Evolutionary conservation across 2,329 filamentous ascomycete species (phyloP), one percentile per base, ranked within the genome.

Genomic region (Pyricularia grisea): DNA sequence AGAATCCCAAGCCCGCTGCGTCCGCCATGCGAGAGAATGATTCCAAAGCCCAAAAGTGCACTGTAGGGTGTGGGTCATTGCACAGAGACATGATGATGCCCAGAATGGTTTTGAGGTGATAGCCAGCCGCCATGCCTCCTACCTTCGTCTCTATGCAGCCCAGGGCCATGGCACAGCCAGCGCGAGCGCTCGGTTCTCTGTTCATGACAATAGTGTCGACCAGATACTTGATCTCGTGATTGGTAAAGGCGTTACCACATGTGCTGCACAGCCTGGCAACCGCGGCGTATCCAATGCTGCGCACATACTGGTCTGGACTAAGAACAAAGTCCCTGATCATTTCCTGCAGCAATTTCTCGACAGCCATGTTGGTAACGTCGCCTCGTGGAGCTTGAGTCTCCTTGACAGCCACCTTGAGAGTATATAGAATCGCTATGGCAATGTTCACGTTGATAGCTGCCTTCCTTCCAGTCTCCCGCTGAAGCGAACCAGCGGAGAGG

Each of bases 51-150:
- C 94, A 98, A 76, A 94, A 97, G 78, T 99, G 95, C 10, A 99
- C 95, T 0, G 92, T 90, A 0, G 95, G 94, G 77, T 99, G 95
- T 25, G 94, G 92, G 75, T 99, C 95, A 73, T 94, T 97, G 77
- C 93, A 94, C 11, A 99, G 85, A 9, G 95, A 98, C 91, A 98
- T 97, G n/a, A 99, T 82, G 58, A 99, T 96, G 23, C 94, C 92
- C n/a, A 97, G 86, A 67, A 99, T 97, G 1, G 93, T 97, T 81
- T 98, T 98, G 67, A 99, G 84, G 77, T 99, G 95, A 74, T 95
- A 93, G 3, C 94, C 93, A 68, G 95, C 95, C 68, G 95, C 95
- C 94, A 99, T 98, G 69, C 95, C 94, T 69, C 95, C 96, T 42
- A 99, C 92, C 77, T 97, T 93, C 23, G 93, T 92, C 79, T 99